Percentiles rank a stretch among this genome's conserved stretches.
phyloP scores from a whole-genome alignment of 768 basidiomycete species.

The Pleurotus pulmonarius region DNA sequence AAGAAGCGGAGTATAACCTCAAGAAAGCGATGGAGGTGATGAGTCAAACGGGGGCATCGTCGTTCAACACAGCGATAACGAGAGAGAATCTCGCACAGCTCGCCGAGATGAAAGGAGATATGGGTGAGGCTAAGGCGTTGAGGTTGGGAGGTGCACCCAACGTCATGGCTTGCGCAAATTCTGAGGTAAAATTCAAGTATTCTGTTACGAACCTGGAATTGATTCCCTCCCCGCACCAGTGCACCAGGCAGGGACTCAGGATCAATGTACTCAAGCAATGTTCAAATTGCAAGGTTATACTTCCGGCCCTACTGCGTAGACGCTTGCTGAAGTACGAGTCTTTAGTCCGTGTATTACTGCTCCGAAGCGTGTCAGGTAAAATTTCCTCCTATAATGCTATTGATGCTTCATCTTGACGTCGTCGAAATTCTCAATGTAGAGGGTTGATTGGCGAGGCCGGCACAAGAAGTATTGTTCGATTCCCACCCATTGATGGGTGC shows the following conservation, averaged over 20 bases:
- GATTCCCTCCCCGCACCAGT: background rate
- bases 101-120: background rate
- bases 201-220: background rate
- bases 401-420: too few relatives aligned
- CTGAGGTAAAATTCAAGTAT: background rate
- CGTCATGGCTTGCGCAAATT: background rate
- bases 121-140: background rate
- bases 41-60: constrained; percentile 10
- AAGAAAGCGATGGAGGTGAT: constrained; percentile 25
- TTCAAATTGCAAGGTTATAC: background rate
- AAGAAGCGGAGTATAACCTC: constrained; percentile 33
- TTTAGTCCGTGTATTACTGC: background rate
- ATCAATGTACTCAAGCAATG: background rate
- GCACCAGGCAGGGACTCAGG: background rate
- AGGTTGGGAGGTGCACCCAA: background rate
- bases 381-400: background rate
- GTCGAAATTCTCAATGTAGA: background rate
- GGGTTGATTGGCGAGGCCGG: background rate
- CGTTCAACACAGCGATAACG: constrained; percentile 10
- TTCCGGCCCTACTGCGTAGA: background rate
- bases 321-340: background rate
- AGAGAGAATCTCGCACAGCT: background rate
- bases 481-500: too few relatives aligned
- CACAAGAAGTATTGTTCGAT: background rate
- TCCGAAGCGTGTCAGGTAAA: background rate